These are phyloP conservation scores for Ogataea naganishii DNA, from an alignment of 805 yeast genomes.

Conservation along the genomic window DNA sequence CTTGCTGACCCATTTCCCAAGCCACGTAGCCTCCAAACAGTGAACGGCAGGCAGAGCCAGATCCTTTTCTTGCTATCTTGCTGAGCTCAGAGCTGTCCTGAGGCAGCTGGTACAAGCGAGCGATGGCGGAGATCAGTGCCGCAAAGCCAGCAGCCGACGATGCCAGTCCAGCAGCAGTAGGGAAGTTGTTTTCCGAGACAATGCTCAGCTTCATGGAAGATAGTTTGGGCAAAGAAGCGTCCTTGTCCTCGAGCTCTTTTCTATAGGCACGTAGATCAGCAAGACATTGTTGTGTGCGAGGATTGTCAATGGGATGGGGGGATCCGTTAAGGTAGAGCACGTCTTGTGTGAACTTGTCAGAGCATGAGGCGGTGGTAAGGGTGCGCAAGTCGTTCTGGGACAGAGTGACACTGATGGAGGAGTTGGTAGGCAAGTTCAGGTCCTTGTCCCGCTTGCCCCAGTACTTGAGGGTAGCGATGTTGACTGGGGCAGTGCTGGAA, in stretches of 20 bases:
- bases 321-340: conserved; percentile 82
- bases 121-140: conserved; percentile 85
- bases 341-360: conserved; percentile 48
- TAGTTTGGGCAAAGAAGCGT: conserved; percentile 49
- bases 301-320: conserved; percentile 59
- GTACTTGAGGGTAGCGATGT: conserved; percentile 93
- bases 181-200: conserved; percentile 92
- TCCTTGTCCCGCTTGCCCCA: conserved; percentile 96
- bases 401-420: conserved; percentile 90
- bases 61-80: conserved; percentile 93
- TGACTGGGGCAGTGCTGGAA: conserved; percentile 92
- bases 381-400: conserved; percentile 89
- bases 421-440: conserved; percentile 90
- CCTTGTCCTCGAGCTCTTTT: conserved; percentile 44
- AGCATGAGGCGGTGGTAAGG: conserved; percentile 77
- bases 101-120: conserved; percentile 79
- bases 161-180: conserved; percentile 98
- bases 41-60: conserved; percentile 97
- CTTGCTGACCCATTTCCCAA: conserved; percentile 88
- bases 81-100: conserved; percentile 78
- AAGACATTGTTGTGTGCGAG: conserved; percentile 65
- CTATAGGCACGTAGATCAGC: conserved; percentile 67
- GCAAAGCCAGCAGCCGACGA: conserved; percentile 99
- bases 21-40: conserved; percentile 97
- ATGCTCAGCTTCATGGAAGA: conserved; percentile 64